Base-by-base conservation (phyloP, 1,284 basidiomycete genomes). In the Ustanciosporium gigantosporum region DNA sequence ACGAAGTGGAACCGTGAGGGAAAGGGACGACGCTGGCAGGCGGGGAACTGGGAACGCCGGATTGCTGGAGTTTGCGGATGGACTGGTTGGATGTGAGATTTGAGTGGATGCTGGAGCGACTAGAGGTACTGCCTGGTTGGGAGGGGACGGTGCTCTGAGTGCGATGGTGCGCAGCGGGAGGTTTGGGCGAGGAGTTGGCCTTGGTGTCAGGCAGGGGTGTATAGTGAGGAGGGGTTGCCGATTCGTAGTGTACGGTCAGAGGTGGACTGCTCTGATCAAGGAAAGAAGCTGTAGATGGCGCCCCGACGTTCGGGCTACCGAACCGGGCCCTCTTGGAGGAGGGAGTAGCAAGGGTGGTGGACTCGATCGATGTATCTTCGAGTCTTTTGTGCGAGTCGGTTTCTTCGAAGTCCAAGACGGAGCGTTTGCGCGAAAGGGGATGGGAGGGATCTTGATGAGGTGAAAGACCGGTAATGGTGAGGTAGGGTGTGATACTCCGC, bases 301-400 rank as follows among this genome's bases (percentile, higher is more conserved):
- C 35, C 29, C 25, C 48, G 42, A 47, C 48, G 48, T 47, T 41
- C 16, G 48, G 20, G 38, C 41, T 51, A 34, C 47, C 59, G 48
- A 62, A 62, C 25, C 59, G 52, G 40, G 59, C 52, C 45, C 52
- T 56, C 47, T 62, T 62, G 34, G 42, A 34, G 21, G 52, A 51
- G 44, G 51, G 36, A 19, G 44, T 45, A 48, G 58, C 59, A 23
- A 19, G 21, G 42, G 59, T 48, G 31, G 44, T 8, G 29, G 48
- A 43, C 43, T 46, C 45, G 52, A 41, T 36, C 15, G 36, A 36
- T 24, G 44, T 9, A 21, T 20, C 19, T 40, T 22, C 9, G 20
- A 44, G 20, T 11, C 25, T 32, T 25, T 31, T 37, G 21, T 36
- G 35, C 16, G 48, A 36, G 20, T 48, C 36, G 23, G 59, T n/a